Evolutionary conservation across 768 basidiomycete genomes (phyloP).

Genomic region (Boletus bicolor): DNA sequence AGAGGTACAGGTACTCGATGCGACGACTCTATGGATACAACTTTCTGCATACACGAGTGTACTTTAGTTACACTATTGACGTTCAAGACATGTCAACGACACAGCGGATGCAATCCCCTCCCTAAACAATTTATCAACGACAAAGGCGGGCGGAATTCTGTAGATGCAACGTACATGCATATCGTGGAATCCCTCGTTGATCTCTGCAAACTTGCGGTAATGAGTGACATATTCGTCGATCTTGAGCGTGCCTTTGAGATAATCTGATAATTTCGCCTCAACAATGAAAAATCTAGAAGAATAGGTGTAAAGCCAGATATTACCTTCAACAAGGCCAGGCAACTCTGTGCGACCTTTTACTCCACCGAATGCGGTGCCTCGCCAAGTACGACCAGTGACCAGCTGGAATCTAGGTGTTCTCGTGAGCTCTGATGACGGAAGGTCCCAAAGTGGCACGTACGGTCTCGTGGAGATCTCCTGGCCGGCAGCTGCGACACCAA

Average conservation of each 20-base stretch:
- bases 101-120: constrained; percentile 89
- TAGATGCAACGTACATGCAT: constrained; percentile 80
- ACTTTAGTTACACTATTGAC: not conserved
- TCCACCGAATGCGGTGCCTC: constrained; percentile 93
- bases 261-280: constrained; percentile 48
- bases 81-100: constrained; percentile 82
- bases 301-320: constrained; percentile 5
- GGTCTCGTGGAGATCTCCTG: constrained; percentile 92
- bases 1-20: not conserved
- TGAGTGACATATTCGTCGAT: constrained; percentile 98
- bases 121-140: constrained; percentile 29
- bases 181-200: constrained; percentile 87
- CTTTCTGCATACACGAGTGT: not conserved
- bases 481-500: constrained; percentile 96
- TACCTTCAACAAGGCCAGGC: constrained; percentile 89
- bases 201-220: constrained; percentile 64
- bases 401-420: constrained; percentile 47
- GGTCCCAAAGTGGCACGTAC: constrained; percentile 38
- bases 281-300: not conserved
- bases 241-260: constrained; percentile 76
- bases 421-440: constrained; percentile 4
- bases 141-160: not conserved
- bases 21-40: constrained; percentile 2
- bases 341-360: constrained; percentile 97
- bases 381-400: constrained; percentile 90